Conservation (phyloP, 2,329 filamentous ascomycete species). For the Atkinsonella hypoxylon region DNA sequence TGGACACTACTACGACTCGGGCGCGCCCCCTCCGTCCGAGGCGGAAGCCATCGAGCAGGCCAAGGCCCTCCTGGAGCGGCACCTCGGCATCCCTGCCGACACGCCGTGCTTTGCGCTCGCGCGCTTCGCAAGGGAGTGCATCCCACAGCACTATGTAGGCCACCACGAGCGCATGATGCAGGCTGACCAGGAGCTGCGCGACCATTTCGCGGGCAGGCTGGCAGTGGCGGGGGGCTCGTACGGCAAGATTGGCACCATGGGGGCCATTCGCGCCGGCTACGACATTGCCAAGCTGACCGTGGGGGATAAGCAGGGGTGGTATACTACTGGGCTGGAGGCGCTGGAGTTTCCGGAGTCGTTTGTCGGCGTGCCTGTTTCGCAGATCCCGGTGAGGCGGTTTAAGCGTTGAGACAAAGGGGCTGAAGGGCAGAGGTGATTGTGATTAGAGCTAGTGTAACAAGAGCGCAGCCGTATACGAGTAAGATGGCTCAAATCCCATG, state of each 20-base stretch:
- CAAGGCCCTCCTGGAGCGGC: slow-evolving; percentile 54
- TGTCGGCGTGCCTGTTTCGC: slow-evolving; percentile 12
- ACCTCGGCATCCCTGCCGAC: slow-evolving; percentile 55
- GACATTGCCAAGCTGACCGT: slow-evolving; percentile 16
- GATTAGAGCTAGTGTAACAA: no score
- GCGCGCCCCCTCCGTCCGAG: slow-evolving; percentile 38
- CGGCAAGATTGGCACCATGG: slow-evolving; percentile 37
- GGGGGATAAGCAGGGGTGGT: slow-evolving; percentile 9
- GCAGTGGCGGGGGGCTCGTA: slow-evolving; percentile 50
- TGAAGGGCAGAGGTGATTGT: background rate
- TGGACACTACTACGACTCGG: slow-evolving; percentile 68
- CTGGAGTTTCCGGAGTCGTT: slow-evolving; percentile 14
- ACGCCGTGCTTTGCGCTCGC: slow-evolving; percentile 50
- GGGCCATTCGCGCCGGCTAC: slow-evolving; percentile 34
- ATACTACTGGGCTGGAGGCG: slow-evolving; percentile 19
- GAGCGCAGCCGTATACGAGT: no score
- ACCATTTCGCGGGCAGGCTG: slow-evolving; percentile 49
- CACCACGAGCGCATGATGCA: slow-evolving; percentile 52
- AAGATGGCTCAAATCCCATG: no score
- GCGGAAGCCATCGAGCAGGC: slow-evolving; percentile 60
- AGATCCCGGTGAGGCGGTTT: slow-evolving; percentile 18
- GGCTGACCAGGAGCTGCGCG: slow-evolving; percentile 41
- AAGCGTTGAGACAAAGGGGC: background rate
- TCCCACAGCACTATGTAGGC: slow-evolving; percentile 81
- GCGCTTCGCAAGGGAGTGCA: slow-evolving; percentile 54